phyloP scores from a whole-genome alignment of 2,329 filamentous ascomycete genomes.

The Aspergillus sp. region DNA sequence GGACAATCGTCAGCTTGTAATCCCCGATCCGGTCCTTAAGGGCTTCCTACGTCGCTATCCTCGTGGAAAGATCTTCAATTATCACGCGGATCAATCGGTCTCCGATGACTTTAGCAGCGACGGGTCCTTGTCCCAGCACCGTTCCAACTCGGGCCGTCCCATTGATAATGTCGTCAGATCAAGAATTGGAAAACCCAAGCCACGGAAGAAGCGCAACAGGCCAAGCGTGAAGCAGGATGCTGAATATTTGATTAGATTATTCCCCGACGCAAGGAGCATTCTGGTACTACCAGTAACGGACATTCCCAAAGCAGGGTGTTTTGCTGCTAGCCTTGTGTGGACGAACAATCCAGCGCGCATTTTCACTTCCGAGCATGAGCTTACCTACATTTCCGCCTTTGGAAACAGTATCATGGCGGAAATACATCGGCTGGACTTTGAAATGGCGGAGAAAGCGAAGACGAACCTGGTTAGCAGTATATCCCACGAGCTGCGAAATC shows the following conservation, averaged over 20 bases:
- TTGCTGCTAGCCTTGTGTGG: slow-evolving; percentile 23
- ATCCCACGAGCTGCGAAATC: slow-evolving; percentile 29
- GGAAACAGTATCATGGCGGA: slow-evolving; percentile 29
- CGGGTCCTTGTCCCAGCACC: not conserved
- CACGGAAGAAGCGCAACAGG: slow-evolving; percentile 4
- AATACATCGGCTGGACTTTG: slow-evolving; percentile 21
- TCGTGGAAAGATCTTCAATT: slow-evolving; percentile 21
- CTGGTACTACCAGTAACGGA: slow-evolving; percentile 27
- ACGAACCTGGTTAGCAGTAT: slow-evolving; percentile 27
- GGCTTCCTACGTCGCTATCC: slow-evolving; percentile 18
- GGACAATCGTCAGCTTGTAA: not conserved
- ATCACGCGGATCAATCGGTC: slow-evolving; percentile 15
- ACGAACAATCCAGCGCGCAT: slow-evolving; percentile 18
- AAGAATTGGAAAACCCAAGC: too few species aligned
- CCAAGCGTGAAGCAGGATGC: slow-evolving; percentile 11
- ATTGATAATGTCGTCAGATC: too few species aligned
- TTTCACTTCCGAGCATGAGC: slow-evolving; percentile 19
- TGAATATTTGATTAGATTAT: slow-evolving; percentile 13
- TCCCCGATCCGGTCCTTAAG: slow-evolving; percentile 13
- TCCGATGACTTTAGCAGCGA: slow-evolving; percentile 14
- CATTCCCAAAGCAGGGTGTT: slow-evolving; percentile 20
- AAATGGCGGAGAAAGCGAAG: slow-evolving; percentile 26
- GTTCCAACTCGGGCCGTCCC: too few species aligned
- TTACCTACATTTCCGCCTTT: slow-evolving; percentile 23
- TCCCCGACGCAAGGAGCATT: slow-evolving; percentile 20